Percentiles rank a stretch among this genome's conserved stretches.
These are phyloP conservation scores for Limnanthes douglasii DNA, from an alignment of 345 rosid genomes.

Conservation along the genomic window DNA sequence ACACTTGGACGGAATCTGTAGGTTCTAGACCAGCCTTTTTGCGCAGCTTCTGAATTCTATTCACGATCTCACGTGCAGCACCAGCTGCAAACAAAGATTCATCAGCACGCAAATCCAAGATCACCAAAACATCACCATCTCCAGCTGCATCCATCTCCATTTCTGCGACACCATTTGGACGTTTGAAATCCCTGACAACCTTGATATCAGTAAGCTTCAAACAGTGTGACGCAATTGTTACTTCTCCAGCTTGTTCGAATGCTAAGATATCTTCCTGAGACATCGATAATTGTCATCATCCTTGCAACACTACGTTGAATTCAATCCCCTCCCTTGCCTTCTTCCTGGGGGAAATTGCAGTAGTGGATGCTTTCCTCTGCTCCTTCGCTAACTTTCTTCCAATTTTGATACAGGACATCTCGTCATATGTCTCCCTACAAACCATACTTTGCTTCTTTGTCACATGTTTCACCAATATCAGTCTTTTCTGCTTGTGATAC, in stretches of 20 bases:
- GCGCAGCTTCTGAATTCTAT: constrained; percentile 80
- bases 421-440: no score
- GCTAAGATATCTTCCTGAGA: constrained; percentile 68
- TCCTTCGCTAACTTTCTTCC: constrained; percentile 57
- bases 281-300: constrained; percentile 98
- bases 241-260: constrained; percentile 65
- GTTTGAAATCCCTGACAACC: constrained; percentile 77
- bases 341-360: constrained; percentile 67
- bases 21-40: constrained; percentile 83
- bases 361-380: constrained; percentile 85
- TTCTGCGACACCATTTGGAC: constrained; percentile 68
- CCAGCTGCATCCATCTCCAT: constrained; percentile 86
- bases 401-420: constrained; percentile 91
- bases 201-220: constrained; percentile 67
- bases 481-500: no score
- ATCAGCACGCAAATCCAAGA: constrained; percentile 76
- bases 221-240: constrained; percentile 54
- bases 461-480: no score
- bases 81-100: constrained; percentile 88
- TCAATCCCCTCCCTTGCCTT: constrained; percentile 78
- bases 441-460: no score
- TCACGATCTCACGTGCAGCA: constrained; percentile 89
- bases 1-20: constrained; percentile 82
- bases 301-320: constrained; percentile 89
- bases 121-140: constrained; percentile 95